These are phyloP conservation scores for Silene latifolia DNA, from an alignment of 148 eudicot genomes.

Conservation along the genomic window DNA sequence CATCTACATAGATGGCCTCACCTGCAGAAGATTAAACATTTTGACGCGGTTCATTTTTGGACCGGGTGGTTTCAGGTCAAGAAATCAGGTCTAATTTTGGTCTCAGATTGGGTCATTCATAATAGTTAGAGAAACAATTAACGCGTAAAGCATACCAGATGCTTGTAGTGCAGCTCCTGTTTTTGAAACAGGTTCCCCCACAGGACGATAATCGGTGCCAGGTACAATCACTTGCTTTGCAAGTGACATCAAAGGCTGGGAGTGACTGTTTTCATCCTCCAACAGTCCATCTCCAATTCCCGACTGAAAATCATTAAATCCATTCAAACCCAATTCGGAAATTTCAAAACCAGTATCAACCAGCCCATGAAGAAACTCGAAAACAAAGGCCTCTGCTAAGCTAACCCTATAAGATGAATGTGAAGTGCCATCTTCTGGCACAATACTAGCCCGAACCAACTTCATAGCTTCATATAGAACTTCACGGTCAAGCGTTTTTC, in stretches of 20 bases:
- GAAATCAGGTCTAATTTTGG: no score
- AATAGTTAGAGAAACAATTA: background rate
- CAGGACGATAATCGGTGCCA: slow-evolving; percentile 52
- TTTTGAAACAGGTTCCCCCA: slow-evolving; percentile 71
- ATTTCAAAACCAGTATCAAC: no score
- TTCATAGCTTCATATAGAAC: slow-evolving; percentile 56
- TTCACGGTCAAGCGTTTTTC: slow-evolving; percentile 38
- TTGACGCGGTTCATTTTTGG: no score
- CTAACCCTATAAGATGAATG: slow-evolving; percentile 60
- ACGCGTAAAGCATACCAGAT: slow-evolving; percentile 55
- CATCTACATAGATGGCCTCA: slow-evolving; percentile 89
- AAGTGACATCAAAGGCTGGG: slow-evolving; percentile 38
- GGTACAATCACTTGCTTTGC: slow-evolving; percentile 18
- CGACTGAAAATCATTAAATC: background rate
- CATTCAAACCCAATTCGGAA: no score
- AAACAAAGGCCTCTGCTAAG: slow-evolving; percentile 75
- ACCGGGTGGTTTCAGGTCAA: no score
- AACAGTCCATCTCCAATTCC: slow-evolving; percentile 26
- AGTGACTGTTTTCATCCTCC: background rate
- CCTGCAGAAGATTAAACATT: slow-evolving; percentile 37
- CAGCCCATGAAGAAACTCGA: slow-evolving; percentile 46
- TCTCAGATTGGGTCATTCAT: no score
- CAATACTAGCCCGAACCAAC: slow-evolving; percentile 44
- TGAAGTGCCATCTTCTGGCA: slow-evolving; percentile 58
- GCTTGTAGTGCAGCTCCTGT: slow-evolving; percentile 84